These are phyloP conservation scores for Gymnopilus junonius DNA, from an alignment of 768 basidiomycete species.

Conservation along the genomic window DNA sequence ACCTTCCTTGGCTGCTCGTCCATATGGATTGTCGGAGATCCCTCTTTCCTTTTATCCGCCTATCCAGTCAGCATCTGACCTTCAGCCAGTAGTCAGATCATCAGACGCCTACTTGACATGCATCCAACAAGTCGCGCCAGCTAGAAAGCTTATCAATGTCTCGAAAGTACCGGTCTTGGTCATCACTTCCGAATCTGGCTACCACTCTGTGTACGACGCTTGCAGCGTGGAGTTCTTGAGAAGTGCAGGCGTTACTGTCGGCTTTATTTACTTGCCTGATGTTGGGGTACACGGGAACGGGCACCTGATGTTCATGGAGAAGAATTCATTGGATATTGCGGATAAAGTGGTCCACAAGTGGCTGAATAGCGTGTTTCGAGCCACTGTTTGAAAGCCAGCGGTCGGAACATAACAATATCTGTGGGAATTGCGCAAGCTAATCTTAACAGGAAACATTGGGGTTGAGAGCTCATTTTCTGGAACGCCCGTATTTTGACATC, in stretches of 20 bases:
- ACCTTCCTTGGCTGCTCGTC: conserved; percentile 39
- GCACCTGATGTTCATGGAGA: conserved; percentile 63
- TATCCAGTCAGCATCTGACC: conserved; percentile 39
- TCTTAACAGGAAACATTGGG: too few species aligned
- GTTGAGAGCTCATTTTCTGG: too few species aligned
- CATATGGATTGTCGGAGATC: conserved; percentile 52
- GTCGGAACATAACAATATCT: not conserved
- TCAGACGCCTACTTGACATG: conserved; percentile 39
- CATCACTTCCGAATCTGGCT: conserved; percentile 54
- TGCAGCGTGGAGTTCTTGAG: conserved; percentile 47
- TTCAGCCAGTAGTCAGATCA: conserved; percentile 31
- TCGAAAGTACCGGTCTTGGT: conserved; percentile 47
- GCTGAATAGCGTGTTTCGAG: conserved; percentile 20
- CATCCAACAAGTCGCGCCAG: conserved; percentile 46
- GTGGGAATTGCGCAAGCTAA: too few species aligned
- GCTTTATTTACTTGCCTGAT: conserved; percentile 42
- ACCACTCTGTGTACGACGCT: conserved; percentile 52
- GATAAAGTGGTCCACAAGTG: conserved; percentile 44
- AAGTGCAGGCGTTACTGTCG: conserved; percentile 49
- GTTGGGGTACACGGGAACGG: conserved; percentile 56
- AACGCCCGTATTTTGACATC: too few species aligned
- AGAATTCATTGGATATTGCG: conserved; percentile 48
- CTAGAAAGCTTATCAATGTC: conserved; percentile 46
- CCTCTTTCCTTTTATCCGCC: conserved; percentile 49
- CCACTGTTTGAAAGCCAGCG: not conserved